These are phyloP conservation scores for Cyclotella atomus DNA, from an alignment of 108 stramenopile species.

Conservation along the genomic window DNA sequence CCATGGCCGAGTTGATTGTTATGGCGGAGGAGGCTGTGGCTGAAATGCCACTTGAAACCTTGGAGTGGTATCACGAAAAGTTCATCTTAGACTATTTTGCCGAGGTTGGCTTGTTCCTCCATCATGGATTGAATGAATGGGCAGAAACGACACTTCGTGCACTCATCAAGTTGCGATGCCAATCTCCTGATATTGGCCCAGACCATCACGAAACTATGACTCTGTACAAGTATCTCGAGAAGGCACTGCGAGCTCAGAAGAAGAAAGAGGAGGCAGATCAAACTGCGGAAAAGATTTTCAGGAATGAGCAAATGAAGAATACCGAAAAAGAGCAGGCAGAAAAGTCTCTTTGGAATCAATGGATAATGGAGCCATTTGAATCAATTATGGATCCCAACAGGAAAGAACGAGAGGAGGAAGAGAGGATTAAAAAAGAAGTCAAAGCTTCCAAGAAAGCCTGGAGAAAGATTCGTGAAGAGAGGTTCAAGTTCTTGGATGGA, in stretches of 20 bases:
- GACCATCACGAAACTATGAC: constrained; percentile 82
- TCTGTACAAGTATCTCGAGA: constrained; percentile 71
- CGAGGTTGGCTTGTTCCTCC: constrained; percentile 82
- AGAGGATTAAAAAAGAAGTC: constrained; percentile 78
- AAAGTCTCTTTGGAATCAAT: constrained; percentile 67
- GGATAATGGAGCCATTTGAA: constrained; percentile 72
- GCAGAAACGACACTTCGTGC: constrained; percentile 77
- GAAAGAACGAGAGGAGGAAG: constrained; percentile 87
- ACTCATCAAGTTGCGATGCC: constrained; percentile 74
- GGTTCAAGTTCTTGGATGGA: constrained; percentile 86
- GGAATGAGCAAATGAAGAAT: constrained; percentile 36
- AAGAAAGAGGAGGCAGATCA: constrained; percentile 78
- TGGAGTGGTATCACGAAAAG: constrained; percentile 92
- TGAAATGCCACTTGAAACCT: constrained; percentile 79
- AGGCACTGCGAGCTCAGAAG: constrained; percentile 60
- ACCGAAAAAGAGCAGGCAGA: constrained; percentile 77
- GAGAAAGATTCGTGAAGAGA: constrained; percentile 80
- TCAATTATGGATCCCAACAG: constrained; percentile 86
- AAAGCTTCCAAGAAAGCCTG: constrained; percentile 80
- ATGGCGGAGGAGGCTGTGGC: constrained; percentile 92
- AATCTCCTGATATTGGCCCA: constrained; percentile 86
- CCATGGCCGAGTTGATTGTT: constrained; percentile 87
- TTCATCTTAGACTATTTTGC: constrained; percentile 90
- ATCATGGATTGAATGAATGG: constrained; percentile 80
- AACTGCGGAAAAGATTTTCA: constrained; percentile 40